Percentiles rank a stretch among this genome's conserved stretches.
Conservation (phyloP, 139 green algal genomes). For the Tetradesmus obliquus region DNA sequence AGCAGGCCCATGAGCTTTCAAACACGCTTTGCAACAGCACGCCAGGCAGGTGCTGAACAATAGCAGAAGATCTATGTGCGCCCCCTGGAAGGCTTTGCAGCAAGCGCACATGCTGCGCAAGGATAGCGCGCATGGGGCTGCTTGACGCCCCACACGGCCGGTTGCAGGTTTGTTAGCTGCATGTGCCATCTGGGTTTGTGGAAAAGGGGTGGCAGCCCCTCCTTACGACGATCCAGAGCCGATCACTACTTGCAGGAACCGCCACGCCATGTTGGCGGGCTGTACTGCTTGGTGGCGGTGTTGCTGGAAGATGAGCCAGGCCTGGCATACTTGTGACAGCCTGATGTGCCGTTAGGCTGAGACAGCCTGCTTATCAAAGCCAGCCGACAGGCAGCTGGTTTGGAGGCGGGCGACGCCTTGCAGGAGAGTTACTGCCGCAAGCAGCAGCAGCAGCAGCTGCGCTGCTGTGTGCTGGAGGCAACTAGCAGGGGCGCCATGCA, state of each 20-base stretch:
- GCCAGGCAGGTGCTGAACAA: too few species aligned
- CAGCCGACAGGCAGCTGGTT: background rate
- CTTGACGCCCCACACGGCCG: background rate
- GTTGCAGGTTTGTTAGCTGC: background rate
- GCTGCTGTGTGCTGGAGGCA: background rate
- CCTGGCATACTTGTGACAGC: background rate
- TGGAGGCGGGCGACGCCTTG: background rate
- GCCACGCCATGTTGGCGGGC: background rate
- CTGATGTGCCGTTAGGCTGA: background rate
- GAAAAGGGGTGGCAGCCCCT: background rate
- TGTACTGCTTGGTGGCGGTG: background rate
- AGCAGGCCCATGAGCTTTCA: too few species aligned
- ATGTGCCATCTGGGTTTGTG: background rate
- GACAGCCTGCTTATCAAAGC: background rate
- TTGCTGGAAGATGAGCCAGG: background rate
- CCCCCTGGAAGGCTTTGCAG: background rate
- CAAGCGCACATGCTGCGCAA: background rate
- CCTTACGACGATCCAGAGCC: background rate
- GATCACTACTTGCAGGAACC: background rate
- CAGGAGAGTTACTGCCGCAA: background rate
- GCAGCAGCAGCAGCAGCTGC: background rate
- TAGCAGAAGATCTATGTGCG: background rate
- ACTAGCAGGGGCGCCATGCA: background rate
- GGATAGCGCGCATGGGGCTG: background rate
- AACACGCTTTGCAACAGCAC: too few species aligned